Conservation (phyloP, 805 yeast species). For the Candida pseudofarinosa region DNA sequence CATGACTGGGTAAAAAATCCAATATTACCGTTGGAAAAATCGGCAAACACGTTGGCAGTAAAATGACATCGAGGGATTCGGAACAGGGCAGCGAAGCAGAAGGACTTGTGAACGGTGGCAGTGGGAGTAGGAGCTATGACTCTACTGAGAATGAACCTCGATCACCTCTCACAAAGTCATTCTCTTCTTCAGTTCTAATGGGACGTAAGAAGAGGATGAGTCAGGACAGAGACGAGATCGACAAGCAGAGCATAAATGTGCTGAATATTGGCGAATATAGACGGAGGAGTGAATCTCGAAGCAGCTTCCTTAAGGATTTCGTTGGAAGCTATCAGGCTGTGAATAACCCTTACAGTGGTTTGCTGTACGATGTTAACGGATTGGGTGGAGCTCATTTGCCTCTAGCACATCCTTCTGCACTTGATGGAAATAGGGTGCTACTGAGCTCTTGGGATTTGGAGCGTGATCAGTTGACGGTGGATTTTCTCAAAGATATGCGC, state of each 20-base stretch:
- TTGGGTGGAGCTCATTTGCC: background rate
- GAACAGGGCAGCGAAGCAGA: background rate
- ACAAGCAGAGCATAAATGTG: background rate
- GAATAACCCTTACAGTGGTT: background rate
- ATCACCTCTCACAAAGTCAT: background rate
- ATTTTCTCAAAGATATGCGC: slow-evolving; percentile 16
- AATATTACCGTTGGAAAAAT: no score
- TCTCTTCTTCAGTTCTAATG: background rate
- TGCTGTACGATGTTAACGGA: background rate
- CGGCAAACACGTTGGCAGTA: no score
- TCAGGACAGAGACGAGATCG: background rate
- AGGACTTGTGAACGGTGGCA: background rate
- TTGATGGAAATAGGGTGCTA: background rate
- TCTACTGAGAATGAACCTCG: background rate
- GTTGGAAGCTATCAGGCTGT: background rate
- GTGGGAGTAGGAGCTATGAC: background rate
- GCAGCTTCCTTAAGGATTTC: background rate
- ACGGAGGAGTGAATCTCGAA: background rate
- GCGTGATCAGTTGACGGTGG: background rate
- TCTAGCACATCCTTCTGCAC: background rate
- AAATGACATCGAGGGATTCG: no score
- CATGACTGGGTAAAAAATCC: no score
- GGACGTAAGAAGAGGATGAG: background rate
- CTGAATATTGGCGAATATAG: background rate
- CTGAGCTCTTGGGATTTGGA: background rate